These are phyloP conservation scores for Amphirosellinia nigrospora DNA, from an alignment of 495 filamentous ascomycete species.

Conservation along the genomic window DNA sequence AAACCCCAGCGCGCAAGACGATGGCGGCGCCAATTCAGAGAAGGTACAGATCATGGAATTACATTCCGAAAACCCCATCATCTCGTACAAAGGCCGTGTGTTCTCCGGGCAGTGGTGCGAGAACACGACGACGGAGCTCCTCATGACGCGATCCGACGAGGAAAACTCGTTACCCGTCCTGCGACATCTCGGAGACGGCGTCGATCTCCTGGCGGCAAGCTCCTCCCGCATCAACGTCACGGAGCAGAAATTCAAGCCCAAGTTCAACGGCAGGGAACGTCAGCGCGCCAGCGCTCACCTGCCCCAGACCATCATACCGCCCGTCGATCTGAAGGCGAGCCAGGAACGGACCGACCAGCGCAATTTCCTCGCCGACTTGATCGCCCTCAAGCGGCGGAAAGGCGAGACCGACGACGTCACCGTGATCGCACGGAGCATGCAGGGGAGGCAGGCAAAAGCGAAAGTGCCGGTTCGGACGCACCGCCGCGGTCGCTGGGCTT, in stretches of 20 bases:
- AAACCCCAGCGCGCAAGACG: neutral
- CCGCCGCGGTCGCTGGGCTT: constrained; percentile 34
- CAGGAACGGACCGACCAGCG: constrained; percentile 46
- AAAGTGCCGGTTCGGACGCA: constrained; percentile 37
- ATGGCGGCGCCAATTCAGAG: constrained; percentile 21
- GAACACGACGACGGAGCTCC: constrained; percentile 79
- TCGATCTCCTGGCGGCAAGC: constrained; percentile 68
- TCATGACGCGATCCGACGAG: constrained; percentile 63
- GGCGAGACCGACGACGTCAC: constrained; percentile 64
- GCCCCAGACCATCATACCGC: constrained; percentile 27
- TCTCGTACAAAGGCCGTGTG: constrained; percentile 75
- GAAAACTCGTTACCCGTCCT: constrained; percentile 46
- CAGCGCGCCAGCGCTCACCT: constrained; percentile 20
- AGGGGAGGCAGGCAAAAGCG: constrained; percentile 44
- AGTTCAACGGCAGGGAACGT: constrained; percentile 19
- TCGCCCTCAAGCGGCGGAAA: constrained; percentile 56
- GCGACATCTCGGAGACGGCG: constrained; percentile 52
- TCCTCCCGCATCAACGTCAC: constrained; percentile 53
- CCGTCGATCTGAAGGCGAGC: constrained; percentile 29
- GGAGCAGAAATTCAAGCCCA: constrained; percentile 40
- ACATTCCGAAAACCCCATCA: constrained; percentile 71
- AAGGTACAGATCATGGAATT: constrained; percentile 84
- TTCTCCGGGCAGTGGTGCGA: constrained; percentile 79
- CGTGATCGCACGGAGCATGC: constrained; percentile 45
- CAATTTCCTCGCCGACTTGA: constrained; percentile 52